Evolutionary conservation across 2,329 filamentous ascomycete species (phyloP), one percentile per base, ranked within the genome.

Genomic region (Leptodontidium sp.): DNA sequence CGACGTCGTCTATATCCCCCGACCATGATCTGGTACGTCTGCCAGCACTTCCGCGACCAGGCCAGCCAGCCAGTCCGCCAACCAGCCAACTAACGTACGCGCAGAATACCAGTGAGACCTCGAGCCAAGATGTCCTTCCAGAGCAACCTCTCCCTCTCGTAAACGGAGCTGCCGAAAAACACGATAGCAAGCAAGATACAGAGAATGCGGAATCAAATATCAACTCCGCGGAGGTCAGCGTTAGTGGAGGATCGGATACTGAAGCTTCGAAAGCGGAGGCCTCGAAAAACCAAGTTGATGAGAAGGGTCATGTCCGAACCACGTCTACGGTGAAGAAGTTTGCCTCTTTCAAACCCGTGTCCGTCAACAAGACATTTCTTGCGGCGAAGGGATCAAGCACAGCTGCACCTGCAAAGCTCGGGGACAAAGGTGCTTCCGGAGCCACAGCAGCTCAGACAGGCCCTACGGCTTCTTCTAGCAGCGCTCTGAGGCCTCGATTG

Each of bases 341-440:
- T 24, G 82, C 90, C 21, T 90, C 89, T 14, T 96, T 97, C 85
- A 97, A 96, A 80, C 88, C 93, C 21, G 91, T 96, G 59, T 94
- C 92, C 5, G 91, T 95, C 73, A 95, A 94, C 73, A 94, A 92
- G 80, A 93, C 88, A 53, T 97, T 95, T 77, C 84, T 96, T 45
- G 88, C 87, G n/a, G 88, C 91, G 69, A 95, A 95, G 80, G 85
- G 81, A 57, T 78, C 84, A 21, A 78, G 82, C 21, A 79, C 80
- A 65, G 79, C 77, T 69, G 77, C 82, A 9, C 78, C 83, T 24
- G 77, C 85, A 66, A 88, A 90, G 76, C 75, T 83, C 58, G 80
- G 80, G 73, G 83, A 88, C 72, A 86, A 88, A 78, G 76, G 85
- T 15, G 80, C 84, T 61, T 80, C 86, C 1, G 80, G 79, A 26